Evolutionary conservation across 352 stramenopile species (phyloP).

Genomic region (Phytophthora melonis): DNA sequence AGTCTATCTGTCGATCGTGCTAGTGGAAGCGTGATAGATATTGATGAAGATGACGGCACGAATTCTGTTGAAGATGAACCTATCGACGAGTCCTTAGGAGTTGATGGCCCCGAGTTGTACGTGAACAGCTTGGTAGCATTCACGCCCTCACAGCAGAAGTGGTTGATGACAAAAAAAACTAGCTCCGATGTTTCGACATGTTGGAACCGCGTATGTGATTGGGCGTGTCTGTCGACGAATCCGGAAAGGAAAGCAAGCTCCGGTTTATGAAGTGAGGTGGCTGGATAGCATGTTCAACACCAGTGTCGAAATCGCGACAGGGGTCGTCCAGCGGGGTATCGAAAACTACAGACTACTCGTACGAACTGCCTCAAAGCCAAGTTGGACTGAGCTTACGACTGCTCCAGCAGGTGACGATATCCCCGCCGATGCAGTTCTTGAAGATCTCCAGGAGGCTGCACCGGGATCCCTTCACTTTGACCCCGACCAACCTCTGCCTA

Average conservation of each 20-base stretch:
- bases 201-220: background rate
- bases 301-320: too few species aligned
- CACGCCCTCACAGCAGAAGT: background rate
- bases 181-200: background rate
- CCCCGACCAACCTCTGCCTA: too few species aligned
- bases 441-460: background rate
- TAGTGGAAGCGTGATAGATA: too few species aligned
- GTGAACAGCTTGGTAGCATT: background rate
- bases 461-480: background rate
- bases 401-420: background rate
- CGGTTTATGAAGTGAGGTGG: too few species aligned
- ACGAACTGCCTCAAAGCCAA: background rate
- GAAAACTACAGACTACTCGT: too few species aligned
- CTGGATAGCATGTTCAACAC: too few species aligned
- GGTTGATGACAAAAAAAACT: background rate
- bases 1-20: too few species aligned
- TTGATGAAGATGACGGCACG: too few species aligned
- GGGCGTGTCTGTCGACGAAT: too few species aligned
- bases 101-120: background rate
- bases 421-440: background rate
- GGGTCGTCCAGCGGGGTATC: background rate
- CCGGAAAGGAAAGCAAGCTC: too few species aligned
- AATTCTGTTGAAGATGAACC: too few species aligned
- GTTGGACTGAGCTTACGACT: background rate
- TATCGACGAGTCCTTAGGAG: too few species aligned